Evolutionary conservation across 2,329 filamentous ascomycete genomes (phyloP), one percentile per base, ranked within the genome.

Genomic region (Acephala macrosclerotiorum): DNA sequence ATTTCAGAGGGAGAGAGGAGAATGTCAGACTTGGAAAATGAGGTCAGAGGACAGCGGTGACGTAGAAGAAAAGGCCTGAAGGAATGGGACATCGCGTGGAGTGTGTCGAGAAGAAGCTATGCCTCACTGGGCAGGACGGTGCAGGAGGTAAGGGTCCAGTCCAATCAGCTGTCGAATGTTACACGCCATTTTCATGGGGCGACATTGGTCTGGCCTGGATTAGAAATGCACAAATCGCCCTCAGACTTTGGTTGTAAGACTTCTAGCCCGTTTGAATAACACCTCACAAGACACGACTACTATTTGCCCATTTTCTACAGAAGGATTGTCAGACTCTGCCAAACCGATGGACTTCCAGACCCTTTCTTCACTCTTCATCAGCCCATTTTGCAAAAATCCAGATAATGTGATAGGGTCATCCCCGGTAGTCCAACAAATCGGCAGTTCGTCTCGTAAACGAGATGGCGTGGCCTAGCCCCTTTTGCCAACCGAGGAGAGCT

Each of bases 361-460:
- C n/a, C 9, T 3, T 25, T 14, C n/a, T 33, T 33, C 29, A 33
- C 4, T 25, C 11, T n/a, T 11, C 45, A 49, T 49, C 45, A 49
- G 45, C n/a, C n/a, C n/a, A 22, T 49, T 11, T 49, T 25, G 11
- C 6, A 18, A 25, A 42, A 42, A 49, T 6, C 3, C 6, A 49
- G 6, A 25, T 22, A 49, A 4, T 8, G 5, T 22, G n/a, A 22
- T 22, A 22, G n/a, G 45, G 6, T 49, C 6, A 49, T 22, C 45
- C n/a, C n/a, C 12, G n/a, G 45, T 49, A 22, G 40, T 25, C n/a
- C 45, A 49, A 22, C 12, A 9, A 53, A 33, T 53, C 49, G 26
- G 49, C 49, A 53, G 49, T 53, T 53, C 49, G 16, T 29, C 22
- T 16, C 49, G 49, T 53, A 53, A 53, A 53, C 49, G 25, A 53